phyloP scores from a whole-genome alignment of 225 moss, liverwort and hornwort species.

The Physcomitrium patens region DNA sequence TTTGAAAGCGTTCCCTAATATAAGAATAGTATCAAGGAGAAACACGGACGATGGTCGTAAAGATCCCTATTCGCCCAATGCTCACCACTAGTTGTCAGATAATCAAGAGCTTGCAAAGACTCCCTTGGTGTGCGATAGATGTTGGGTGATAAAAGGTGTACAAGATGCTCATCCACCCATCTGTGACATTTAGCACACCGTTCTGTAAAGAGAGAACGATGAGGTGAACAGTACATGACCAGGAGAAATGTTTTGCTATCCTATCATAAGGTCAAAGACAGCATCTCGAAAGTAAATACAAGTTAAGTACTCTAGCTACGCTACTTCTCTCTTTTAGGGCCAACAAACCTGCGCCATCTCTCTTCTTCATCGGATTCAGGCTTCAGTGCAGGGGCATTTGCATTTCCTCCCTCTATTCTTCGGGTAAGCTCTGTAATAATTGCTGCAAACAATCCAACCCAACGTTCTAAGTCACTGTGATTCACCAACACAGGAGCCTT shows the following conservation, averaged over 20 bases:
- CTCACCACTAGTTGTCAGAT: constrained; percentile 90
- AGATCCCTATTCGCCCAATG: constrained; percentile 8
- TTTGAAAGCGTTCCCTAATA: constrained; percentile 5
- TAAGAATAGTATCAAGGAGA: background rate
- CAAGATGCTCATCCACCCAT: constrained; percentile 95
- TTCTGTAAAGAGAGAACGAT: constrained; percentile 25
- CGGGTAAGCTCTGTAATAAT: constrained; percentile 70
- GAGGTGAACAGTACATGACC: too few relatives aligned
- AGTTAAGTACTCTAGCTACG: too few relatives aligned
- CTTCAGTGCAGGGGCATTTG: constrained; percentile 23
- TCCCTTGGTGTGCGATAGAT: constrained; percentile 88
- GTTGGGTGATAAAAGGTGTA: constrained; percentile 95
- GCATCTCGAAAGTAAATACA: background rate
- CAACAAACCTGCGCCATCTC: constrained; percentile 85
- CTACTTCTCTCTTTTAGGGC: background rate
- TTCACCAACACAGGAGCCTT: constrained; percentile 9
- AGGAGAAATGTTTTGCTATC: background rate
- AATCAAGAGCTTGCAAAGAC: constrained; percentile 92
- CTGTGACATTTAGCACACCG: constrained; percentile 46
- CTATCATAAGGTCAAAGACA: background rate
- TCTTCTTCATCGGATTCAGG: constrained; percentile 70
- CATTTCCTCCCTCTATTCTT: constrained; percentile 46
- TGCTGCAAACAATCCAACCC: constrained; percentile 57
- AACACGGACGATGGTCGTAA: constrained; percentile 17
- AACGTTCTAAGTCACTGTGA: constrained; percentile 15